Evolutionary conservation across 345 rosid species (phyloP).

Genomic region (Dimocarpus longan): DNA sequence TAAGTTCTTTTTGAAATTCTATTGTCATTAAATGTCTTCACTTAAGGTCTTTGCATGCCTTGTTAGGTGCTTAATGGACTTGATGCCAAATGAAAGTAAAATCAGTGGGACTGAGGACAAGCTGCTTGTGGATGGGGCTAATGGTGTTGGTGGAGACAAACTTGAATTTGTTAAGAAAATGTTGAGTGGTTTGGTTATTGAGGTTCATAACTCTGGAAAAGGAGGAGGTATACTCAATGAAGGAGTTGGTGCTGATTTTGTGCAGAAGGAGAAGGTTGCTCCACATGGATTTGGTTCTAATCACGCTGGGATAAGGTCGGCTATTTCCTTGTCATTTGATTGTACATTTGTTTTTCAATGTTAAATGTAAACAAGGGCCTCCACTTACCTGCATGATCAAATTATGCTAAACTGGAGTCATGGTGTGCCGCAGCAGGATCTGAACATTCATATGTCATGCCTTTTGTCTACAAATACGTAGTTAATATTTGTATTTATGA

Average conservation of each 20-base stretch:
- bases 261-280: slow-evolving; percentile 88
- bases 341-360: slow-evolving; percentile 9
- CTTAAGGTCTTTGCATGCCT: slow-evolving; percentile 19
- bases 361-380: neutral
- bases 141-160: slow-evolving; percentile 92
- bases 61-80: slow-evolving; percentile 60
- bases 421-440: neutral
- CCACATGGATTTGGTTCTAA: slow-evolving; percentile 65
- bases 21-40: neutral
- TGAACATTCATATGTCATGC: neutral
- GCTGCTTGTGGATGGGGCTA: slow-evolving; percentile 84
- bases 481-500: neutral
- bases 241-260: slow-evolving; percentile 95
- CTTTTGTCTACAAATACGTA: neutral
- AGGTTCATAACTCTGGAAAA: slow-evolving; percentile 76
- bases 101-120: slow-evolving; percentile 30
- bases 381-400: neutral
- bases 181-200: slow-evolving; percentile 55
- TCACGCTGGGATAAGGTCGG: slow-evolving; percentile 67
- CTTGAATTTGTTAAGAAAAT: slow-evolving; percentile 53
- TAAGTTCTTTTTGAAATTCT: neutral
- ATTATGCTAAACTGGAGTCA: neutral
- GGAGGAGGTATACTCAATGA: slow-evolving; percentile 81
- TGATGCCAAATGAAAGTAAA: slow-evolving; percentile 51
- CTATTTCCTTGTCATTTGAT: slow-evolving; percentile 14